phyloP scores from a whole-genome alignment of 805 yeast species.

The Torulaspora indica region DNA sequence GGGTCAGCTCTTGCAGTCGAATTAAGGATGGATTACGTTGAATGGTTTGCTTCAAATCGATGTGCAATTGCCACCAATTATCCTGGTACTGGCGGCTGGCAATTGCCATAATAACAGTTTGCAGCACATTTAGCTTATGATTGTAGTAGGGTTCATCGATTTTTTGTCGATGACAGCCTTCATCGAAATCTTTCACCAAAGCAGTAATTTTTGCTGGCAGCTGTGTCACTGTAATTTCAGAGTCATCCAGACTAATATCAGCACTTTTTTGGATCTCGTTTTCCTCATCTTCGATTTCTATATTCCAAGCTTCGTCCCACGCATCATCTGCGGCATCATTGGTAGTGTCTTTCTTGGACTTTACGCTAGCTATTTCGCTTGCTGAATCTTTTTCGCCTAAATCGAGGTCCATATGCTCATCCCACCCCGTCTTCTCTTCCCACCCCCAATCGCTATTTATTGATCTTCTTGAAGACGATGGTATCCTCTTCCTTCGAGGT shows the following conservation, averaged over 20 bases:
- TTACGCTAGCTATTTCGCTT: not conserved
- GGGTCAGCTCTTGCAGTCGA: constrained; percentile 25
- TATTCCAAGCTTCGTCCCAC: constrained; percentile 28
- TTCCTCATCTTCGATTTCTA: constrained; percentile 17
- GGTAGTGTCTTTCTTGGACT: constrained; percentile 2
- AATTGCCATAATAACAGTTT: constrained; percentile 29
- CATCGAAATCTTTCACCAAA: constrained; percentile 15
- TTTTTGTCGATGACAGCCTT: constrained; percentile 13
- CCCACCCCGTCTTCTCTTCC: constrained; percentile 25
- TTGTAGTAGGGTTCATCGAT: constrained; percentile 17
- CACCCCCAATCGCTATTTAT: constrained; percentile 13
- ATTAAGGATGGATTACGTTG: constrained; percentile 5
- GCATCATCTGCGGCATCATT: constrained; percentile 16
- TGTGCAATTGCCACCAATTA: constrained; percentile 31
- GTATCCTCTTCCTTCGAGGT: not conserved
- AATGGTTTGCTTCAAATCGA: constrained; percentile 23
- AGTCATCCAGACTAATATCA: not conserved
- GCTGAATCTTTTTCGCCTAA: constrained; percentile 13
- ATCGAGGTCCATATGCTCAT: constrained; percentile 22
- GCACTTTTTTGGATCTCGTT: not conserved
- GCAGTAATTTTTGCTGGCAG: constrained; percentile 19
- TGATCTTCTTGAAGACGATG: constrained; percentile 3
- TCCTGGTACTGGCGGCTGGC: constrained; percentile 15
- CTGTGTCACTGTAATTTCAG: constrained; percentile 14
- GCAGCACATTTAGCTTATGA: constrained; percentile 30